Evolutionary conservation across 2,329 filamentous ascomycete species (phyloP), one percentile per base, ranked within the genome.

Genomic region (Alternaria infectoria): DNA sequence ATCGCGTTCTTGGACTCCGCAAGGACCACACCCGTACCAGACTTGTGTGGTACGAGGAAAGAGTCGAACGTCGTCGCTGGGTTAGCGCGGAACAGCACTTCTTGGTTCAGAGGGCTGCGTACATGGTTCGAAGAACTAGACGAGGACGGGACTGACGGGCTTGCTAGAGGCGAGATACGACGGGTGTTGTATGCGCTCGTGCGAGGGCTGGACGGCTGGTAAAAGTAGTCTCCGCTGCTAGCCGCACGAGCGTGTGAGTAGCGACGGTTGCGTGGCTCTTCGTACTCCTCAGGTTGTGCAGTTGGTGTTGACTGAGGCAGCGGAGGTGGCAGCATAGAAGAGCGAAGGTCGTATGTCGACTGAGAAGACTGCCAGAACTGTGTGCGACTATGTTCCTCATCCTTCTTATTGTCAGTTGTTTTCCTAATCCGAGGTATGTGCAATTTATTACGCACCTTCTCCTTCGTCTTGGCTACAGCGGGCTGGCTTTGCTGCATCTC

Each of bases 1-100:
- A 58, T 59, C 15, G 64, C 71, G 49, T 71, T 59, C 6, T 54
- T 49, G 1, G 62, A 57, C 4, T 64, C 66, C 2, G 51, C 59
- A 56, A 69, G 69, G 8, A 63, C 67, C 65, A 75, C 75, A 13
- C 72, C 73, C 57, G 69, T 77, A 0, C 74, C 71, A 30, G 73
- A 69, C 46, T 54, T 61, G 44, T 74, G 74, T 2, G 70, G 72
- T 4, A 50, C 62, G n/a, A 78, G 66, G 19, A 78, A 73, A 1
- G 56, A 19, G 23, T 78, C 74, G 44, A 77, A 77, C 0, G 75
- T 77, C 3, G 66, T 21, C 11, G 65, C 57, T 9, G 65, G 64
- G 17, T 67, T 64, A n/a, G 26, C 32, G 15, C 64, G 51, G 44
- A 62, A 70, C 8, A 36, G 49, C 0, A 54, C 44, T 32, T 67